Percentiles rank a stretch among this genome's conserved stretches.
Evolutionary conservation across 2,329 filamentous ascomycete genomes (phyloP).

Genomic region (Claviceps sorghi): DNA sequence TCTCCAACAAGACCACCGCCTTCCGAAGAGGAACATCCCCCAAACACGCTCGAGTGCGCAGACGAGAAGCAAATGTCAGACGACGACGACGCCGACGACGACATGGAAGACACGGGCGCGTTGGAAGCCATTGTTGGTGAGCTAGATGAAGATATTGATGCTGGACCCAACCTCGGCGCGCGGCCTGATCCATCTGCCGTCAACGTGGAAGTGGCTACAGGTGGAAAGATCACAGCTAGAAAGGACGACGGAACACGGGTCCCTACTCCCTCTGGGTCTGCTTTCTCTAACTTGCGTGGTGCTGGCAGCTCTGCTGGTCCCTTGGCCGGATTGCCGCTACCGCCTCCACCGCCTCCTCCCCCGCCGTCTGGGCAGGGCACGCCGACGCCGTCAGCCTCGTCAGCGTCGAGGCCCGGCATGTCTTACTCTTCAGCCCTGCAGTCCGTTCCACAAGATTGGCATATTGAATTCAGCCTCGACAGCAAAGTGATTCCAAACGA

Average conservation of each 20-base stretch:
- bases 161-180: conserved; percentile 45
- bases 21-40: conserved; percentile 44
- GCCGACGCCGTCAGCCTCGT: conserved; percentile 36
- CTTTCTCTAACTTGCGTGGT: conserved; percentile 18
- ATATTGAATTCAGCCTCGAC: conserved; percentile 87
- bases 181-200: conserved; percentile 63
- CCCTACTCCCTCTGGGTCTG: conserved; percentile 51
- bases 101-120: conserved; percentile 49
- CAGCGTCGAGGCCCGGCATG: conserved; percentile 43
- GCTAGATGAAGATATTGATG: conserved; percentile 70
- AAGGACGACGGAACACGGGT: conserved; percentile 86
- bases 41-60: conserved; percentile 74
- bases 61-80: conserved; percentile 76
- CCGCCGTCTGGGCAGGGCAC: conserved; percentile 24
- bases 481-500: conserved; percentile 74
- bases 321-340: conserved; percentile 6
- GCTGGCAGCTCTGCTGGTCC: conserved; percentile 21
- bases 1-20: conserved; percentile 36
- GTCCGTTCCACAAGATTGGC: conserved; percentile 78
- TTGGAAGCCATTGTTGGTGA: conserved; percentile 85
- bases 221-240: conserved; percentile 76
- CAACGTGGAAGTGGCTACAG: conserved; percentile 75
- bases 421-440: conserved; percentile 79
- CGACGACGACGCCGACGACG: conserved; percentile 25
- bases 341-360: not conserved